A percentile compares a stretch with the other conserved stretches of the same genome.
phyloP scores from a whole-genome alignment of 1,284 basidiomycete species.

The Cryptococcus sp. region DNA sequence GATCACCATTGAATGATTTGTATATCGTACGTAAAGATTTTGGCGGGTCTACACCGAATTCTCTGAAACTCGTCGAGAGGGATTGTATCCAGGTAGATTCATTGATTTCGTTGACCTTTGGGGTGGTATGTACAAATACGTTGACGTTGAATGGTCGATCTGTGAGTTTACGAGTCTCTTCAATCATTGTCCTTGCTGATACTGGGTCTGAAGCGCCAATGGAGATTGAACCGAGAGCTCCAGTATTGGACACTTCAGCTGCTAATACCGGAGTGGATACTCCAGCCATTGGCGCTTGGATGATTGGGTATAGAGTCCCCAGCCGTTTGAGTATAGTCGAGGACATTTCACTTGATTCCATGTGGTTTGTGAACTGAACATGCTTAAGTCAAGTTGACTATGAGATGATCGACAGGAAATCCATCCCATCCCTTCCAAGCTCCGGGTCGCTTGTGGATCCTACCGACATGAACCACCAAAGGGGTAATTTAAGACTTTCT shows the following conservation, averaged over 20 bases:
- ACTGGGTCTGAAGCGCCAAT: conserved; percentile 22
- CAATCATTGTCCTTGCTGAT: conserved; percentile 23
- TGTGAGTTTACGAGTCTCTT: conserved; percentile 17
- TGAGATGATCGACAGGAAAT: too few species aligned
- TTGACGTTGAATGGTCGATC: conserved; percentile 35
- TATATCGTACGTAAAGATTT: conserved; percentile 20
- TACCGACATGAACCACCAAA: too few species aligned
- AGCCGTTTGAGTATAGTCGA: conserved; percentile 11
- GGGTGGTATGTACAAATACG: conserved; percentile 27
- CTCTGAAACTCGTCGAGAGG: conserved; percentile 19
- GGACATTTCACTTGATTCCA: not conserved
- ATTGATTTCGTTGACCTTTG: conserved; percentile 4
- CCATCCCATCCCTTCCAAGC: too few species aligned
- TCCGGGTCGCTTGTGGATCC: too few species aligned
- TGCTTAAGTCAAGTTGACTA: too few species aligned
- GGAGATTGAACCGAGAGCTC: conserved; percentile 36
- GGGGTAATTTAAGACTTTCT: too few species aligned
- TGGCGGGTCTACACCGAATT: conserved; percentile 19
- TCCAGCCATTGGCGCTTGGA: conserved; percentile 43
- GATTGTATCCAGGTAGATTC: conserved; percentile 21
- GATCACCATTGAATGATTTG: conserved; percentile 24
- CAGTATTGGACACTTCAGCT: conserved; percentile 37
- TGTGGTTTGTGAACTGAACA: too few species aligned
- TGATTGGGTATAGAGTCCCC: conserved; percentile 29
- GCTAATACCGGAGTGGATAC: conserved; percentile 34